Conservation (phyloP, 2,329 filamentous ascomycete genomes). For the Claviceps humidiphila region DNA sequence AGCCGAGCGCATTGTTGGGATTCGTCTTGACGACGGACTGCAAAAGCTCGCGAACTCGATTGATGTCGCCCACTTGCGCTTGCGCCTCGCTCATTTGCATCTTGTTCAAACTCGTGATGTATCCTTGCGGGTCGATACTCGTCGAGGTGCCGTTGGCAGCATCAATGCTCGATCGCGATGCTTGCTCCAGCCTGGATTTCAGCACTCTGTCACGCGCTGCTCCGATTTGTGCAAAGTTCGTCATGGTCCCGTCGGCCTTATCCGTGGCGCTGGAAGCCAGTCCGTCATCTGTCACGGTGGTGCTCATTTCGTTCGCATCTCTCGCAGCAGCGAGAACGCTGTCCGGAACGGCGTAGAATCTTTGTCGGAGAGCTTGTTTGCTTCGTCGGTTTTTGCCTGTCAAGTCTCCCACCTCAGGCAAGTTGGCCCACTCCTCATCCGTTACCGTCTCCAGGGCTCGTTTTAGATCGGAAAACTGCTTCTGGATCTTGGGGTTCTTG, state of each 20-base stretch:
- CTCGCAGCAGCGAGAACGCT: slow-evolving; percentile 82
- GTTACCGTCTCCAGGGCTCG: slow-evolving; percentile 75
- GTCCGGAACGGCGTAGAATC: slow-evolving; percentile 94
- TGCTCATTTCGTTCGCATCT: slow-evolving; percentile 69
- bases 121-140: slow-evolving; percentile 88
- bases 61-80: slow-evolving; percentile 84
- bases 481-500: slow-evolving; percentile 95
- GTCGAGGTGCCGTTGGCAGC: slow-evolving; percentile 69
- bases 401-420: slow-evolving; percentile 92
- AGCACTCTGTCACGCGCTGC: slow-evolving; percentile 92
- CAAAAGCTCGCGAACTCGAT: slow-evolving; percentile 80
- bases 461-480: slow-evolving; percentile 95
- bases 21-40: slow-evolving; percentile 97
- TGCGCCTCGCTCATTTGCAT: slow-evolving; percentile 68
- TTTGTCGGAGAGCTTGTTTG: slow-evolving; percentile 67
- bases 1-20: slow-evolving; percentile 83
- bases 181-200: slow-evolving; percentile 84
- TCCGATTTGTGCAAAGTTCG: slow-evolving; percentile 95
- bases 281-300: slow-evolving; percentile 76
- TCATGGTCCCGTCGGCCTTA: slow-evolving; percentile 75
- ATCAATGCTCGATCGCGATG: slow-evolving; percentile 54
- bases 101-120: slow-evolving; percentile 81
- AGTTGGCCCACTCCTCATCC: slow-evolving; percentile 90
- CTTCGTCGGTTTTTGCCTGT: slow-evolving; percentile 84
- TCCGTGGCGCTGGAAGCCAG: slow-evolving; percentile 25